These are phyloP conservation scores for Apiotrichum domesticum DNA, from an alignment of 1,284 basidiomycete genomes.

Conservation along the genomic window DNA sequence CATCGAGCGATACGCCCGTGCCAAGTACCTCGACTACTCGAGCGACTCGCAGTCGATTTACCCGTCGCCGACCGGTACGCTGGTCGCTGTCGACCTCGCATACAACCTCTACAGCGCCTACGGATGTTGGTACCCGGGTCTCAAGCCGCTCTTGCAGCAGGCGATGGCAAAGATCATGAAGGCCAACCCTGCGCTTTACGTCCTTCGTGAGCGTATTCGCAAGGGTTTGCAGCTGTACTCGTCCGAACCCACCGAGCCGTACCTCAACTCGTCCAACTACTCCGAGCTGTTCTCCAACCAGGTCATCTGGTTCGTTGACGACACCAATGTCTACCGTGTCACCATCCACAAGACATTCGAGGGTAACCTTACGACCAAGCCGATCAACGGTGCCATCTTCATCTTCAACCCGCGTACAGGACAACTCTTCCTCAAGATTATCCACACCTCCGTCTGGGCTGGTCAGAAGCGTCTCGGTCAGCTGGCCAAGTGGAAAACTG, in stretches of 20 bases:
- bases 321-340: conserved; percentile 98
- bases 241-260: conserved; percentile 98
- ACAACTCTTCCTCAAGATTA: conserved; percentile 97
- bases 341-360: conserved; percentile 99
- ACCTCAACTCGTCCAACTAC: conserved; percentile 83
- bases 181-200: conserved; percentile 81
- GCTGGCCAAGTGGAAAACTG: conserved; percentile 94
- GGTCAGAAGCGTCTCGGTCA: conserved; percentile 99
- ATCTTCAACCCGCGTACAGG: conserved; percentile 99
- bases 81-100: conserved; percentile 94
- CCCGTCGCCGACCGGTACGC: conserved; percentile 93
- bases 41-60: conserved; percentile 97
- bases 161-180: conserved; percentile 99
- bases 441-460: conserved; percentile 99
- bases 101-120: conserved; percentile 99
- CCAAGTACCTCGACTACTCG: conserved; percentile 80
- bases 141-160: conserved; percentile 96
- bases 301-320: conserved; percentile 99
- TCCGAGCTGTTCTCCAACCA: conserved; percentile 99
- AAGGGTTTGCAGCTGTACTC: conserved; percentile 98
- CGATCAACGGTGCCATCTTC: conserved; percentile 99
- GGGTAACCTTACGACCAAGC: conserved; percentile 99
- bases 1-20: conserved; percentile 93
- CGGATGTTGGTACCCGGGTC: conserved; percentile 98
- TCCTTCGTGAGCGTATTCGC: conserved; percentile 94